Conservation (phyloP, 176 grass and related monocot genomes). For the Themeda triandra region DNA sequence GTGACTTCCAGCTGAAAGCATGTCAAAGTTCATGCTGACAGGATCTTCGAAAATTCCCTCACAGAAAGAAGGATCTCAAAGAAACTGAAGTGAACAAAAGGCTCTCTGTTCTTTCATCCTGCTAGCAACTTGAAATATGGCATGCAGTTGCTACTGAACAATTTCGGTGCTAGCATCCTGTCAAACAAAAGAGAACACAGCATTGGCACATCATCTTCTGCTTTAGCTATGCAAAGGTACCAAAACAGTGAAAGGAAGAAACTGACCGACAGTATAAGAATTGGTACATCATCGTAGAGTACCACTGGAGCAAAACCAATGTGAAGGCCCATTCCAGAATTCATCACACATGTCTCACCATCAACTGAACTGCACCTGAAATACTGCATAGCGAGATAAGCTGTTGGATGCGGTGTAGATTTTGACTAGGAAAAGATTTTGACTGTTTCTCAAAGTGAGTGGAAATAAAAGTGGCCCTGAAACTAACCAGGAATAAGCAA, state of each 20-base stretch:
- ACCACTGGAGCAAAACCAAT: constrained; percentile 18
- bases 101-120: background rate
- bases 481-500: background rate
- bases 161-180: background rate
- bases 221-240: background rate
- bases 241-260: constrained; percentile 14
- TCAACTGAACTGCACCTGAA: background rate
- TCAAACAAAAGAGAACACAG: constrained; percentile 7
- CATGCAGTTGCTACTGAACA: constrained; percentile 1
- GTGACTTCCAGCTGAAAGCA: constrained; percentile 5
- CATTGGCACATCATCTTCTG: background rate
- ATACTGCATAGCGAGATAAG: background rate
- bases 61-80: background rate
- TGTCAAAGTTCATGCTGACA: background rate
- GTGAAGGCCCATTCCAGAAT: background rate
- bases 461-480: background rate
- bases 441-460: background rate
- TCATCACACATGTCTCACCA: background rate
- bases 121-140: constrained; percentile 6
- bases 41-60: background rate
- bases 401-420: background rate
- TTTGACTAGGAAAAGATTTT: background rate
- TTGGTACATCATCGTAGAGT: background rate
- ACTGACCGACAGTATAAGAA: background rate
- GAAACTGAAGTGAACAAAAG: background rate